Evolutionary conservation across 768 basidiomycete genomes (phyloP).

Genomic region (Russula dissimulans): DNA sequence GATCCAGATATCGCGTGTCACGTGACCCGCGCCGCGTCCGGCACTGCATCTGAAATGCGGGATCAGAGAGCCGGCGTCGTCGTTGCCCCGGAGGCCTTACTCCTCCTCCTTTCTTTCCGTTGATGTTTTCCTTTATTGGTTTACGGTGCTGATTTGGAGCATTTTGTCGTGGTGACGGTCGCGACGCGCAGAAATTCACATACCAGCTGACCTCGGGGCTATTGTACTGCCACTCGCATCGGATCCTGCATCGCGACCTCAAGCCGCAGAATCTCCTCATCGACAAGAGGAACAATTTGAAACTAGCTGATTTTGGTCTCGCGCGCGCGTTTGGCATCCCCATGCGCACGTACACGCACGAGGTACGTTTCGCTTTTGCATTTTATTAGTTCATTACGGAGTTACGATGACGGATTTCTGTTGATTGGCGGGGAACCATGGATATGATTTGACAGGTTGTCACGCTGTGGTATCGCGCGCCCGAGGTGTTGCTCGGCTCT

Average conservation of each 20-base stretch:
- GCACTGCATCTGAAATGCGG: background rate
- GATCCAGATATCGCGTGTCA: slow-evolving; percentile 22
- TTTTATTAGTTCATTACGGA: background rate
- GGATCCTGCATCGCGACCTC: slow-evolving; percentile 49
- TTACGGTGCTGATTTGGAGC: background rate
- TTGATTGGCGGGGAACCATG: background rate
- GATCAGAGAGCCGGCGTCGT: background rate
- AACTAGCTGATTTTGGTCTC: slow-evolving; percentile 50
- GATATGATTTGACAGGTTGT: slow-evolving; percentile 60
- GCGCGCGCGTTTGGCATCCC: slow-evolving; percentile 85
- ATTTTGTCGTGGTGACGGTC: slow-evolving; percentile 1
- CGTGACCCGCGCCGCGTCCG: slow-evolving; percentile 9
- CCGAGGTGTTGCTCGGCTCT: slow-evolving; percentile 91
- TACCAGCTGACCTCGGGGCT: slow-evolving; percentile 87
- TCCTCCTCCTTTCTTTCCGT: background rate
- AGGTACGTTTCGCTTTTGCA: slow-evolving; percentile 43
- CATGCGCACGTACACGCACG: slow-evolving; percentile 97
- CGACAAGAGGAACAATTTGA: slow-evolving; percentile 41
- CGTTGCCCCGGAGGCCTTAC: background rate
- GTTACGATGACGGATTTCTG: background rate
- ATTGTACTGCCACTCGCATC: slow-evolving; percentile 50
- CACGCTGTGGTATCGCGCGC: slow-evolving; percentile 97
- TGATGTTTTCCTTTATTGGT: background rate
- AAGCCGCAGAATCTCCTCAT: slow-evolving; percentile 50
- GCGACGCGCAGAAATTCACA: slow-evolving; percentile 75